Evolutionary conservation across 2,329 filamentous ascomycete genomes (phyloP).

Genomic region (Colletotrichum australisinense): DNA sequence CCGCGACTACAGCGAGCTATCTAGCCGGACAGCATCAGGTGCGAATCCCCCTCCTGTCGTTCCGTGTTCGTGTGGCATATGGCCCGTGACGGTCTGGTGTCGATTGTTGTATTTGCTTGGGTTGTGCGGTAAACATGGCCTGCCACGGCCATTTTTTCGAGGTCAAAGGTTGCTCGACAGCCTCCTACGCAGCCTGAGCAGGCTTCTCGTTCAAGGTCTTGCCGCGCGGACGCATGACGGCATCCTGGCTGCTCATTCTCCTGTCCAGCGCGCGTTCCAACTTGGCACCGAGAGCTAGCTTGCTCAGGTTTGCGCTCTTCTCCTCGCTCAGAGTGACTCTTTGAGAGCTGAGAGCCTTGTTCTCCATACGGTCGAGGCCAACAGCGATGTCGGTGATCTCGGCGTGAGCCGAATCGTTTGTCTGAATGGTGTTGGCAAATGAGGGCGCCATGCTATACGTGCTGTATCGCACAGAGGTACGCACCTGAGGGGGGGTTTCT

Average conservation of each 20-base stretch:
- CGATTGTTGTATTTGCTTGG: background rate
- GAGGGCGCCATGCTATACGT: constrained; percentile 71
- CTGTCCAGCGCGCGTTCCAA: constrained; percentile 87
- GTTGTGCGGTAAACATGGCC: background rate
- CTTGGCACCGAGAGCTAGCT: constrained; percentile 90
- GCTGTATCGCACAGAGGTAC: constrained; percentile 68
- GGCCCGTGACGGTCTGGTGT: background rate
- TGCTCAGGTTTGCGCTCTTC: constrained; percentile 85
- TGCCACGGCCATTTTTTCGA: constrained; percentile 1
- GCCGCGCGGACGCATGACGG: constrained; percentile 76
- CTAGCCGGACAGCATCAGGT: background rate
- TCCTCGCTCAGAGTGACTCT: constrained; percentile 82
- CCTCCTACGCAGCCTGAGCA: constrained; percentile 21
- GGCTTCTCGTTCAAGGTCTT: constrained; percentile 52
- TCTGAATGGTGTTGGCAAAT: constrained; percentile 67
- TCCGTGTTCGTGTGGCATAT: background rate
- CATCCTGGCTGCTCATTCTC: constrained; percentile 90
- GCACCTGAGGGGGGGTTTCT: constrained; percentile 50
- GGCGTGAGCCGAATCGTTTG: constrained; percentile 65
- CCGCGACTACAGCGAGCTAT: background rate
- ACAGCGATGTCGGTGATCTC: constrained; percentile 78
- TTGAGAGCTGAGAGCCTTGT: constrained; percentile 85
- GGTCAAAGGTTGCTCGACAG: background rate
- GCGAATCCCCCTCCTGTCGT: background rate
- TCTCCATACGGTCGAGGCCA: constrained; percentile 88